These are phyloP conservation scores for Trametes meyenii DNA, from an alignment of 768 basidiomycete genomes.

Conservation along the genomic window DNA sequence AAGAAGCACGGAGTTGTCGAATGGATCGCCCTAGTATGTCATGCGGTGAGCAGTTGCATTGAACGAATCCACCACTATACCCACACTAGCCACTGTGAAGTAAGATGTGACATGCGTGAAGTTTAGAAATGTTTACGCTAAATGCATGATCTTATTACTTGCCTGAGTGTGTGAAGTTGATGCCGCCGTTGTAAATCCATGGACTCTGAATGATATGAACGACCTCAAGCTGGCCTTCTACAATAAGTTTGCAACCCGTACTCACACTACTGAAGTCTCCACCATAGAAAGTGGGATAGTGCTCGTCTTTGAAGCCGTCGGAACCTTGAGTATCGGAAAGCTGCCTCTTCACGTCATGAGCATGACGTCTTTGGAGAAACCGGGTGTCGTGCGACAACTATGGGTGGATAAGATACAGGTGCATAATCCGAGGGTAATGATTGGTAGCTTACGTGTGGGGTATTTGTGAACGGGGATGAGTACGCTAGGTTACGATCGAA, in stretches of 20 bases:
- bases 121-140: neutral
- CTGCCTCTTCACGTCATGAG: slow-evolving; percentile 33
- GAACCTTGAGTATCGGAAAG: slow-evolving; percentile 27
- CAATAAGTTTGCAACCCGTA: neutral
- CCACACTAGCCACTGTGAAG: slow-evolving; percentile 47
- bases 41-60: neutral
- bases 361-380: slow-evolving; percentile 41
- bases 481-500: slow-evolving; percentile 24
- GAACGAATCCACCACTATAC: slow-evolving; percentile 29
- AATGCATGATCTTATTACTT: slow-evolving; percentile 2
- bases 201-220: slow-evolving; percentile 36
- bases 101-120: neutral
- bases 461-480: slow-evolving; percentile 13
- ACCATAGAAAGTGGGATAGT: slow-evolving; percentile 53
- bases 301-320: slow-evolving; percentile 42
- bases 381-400: slow-evolving; percentile 45
- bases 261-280: slow-evolving; percentile 51
- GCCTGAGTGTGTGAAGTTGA: slow-evolving; percentile 54
- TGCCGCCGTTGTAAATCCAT: slow-evolving; percentile 51
- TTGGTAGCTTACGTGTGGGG: slow-evolving; percentile 10
- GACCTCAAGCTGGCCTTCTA: neutral
- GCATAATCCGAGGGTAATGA: neutral
- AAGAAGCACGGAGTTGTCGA: slow-evolving; percentile 53
- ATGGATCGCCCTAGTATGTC: slow-evolving; percentile 50
- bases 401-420: neutral